Evolutionary conservation across 371 early-diverging fungal genomes (phyloP).

Genomic region (Mucor saturninus): DNA sequence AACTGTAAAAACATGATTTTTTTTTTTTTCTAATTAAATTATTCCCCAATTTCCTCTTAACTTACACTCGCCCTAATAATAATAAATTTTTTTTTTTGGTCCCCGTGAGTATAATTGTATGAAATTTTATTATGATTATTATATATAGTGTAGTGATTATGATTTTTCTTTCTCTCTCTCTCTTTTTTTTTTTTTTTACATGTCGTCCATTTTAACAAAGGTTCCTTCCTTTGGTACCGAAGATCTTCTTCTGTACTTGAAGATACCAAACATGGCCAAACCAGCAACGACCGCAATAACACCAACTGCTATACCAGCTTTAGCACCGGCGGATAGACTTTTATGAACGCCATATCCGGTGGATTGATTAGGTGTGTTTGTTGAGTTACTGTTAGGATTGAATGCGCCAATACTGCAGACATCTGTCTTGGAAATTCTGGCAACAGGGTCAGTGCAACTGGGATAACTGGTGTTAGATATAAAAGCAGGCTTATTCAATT

Average conservation of each 20-base stretch:
- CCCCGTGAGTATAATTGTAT: no score
- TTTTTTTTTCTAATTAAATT: no score
- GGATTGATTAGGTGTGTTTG: conserved; percentile 7
- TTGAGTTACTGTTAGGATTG: conserved; percentile 8
- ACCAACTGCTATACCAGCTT: conserved; percentile 49
- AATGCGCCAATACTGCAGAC: conserved; percentile 21
- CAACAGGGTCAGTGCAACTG: conserved; percentile 19
- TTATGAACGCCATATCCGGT: background rate
- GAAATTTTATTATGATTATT: no score
- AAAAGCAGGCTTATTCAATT: conserved; percentile 18
- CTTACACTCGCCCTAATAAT: background rate
- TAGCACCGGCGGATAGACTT: conserved; percentile 36
- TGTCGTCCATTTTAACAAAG: conserved; percentile 22
- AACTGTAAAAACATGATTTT: background rate
- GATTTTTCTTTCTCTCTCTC: background rate
- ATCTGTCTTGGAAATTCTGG: conserved; percentile 7
- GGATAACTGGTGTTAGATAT: conserved; percentile 17
- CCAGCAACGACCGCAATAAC: conserved; percentile 36
- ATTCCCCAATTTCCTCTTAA: background rate
- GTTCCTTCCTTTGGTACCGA: conserved; percentile 4
- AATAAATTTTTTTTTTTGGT: background rate
- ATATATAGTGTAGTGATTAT: background rate
- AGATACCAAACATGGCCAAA: conserved; percentile 19
- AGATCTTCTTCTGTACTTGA: conserved; percentile 3
- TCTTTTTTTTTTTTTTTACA: conserved; percentile 5